Evolutionary conservation across 768 basidiomycete species (phyloP), one percentile per base, ranked within the genome.

Genomic region (Pleurotus pulmonarius): DNA sequence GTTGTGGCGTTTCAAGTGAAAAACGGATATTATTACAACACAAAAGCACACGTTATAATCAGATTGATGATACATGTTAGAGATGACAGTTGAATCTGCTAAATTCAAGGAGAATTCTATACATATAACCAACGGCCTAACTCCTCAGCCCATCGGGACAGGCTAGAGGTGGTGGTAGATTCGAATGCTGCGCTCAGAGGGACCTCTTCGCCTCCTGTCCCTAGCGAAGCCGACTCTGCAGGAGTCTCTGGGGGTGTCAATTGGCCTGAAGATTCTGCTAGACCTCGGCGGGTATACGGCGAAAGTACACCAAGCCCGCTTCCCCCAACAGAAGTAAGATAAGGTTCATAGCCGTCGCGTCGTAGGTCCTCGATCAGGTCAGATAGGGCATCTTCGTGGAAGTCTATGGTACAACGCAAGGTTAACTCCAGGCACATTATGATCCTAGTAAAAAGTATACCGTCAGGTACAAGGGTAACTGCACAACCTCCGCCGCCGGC

Each of bases 401-500:
- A 87, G 61, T 88, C 96, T 96, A 66, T n/a, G 51, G 49, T 53
- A 29, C n/a, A 38, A 56, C 34, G 13, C 9, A 34, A 34, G 29
- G 29, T 34, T 34, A 34, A 34, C 29, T 46, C n/a, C 26, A 54
- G 44, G 38, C 18, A 18, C 24, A n/a, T 16, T n/a, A 3, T 22
- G 16, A 22, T 22, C 16, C 20, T 26, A 26, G 46, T 38, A 34
- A 24, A 24, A 40, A 5, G 73, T 87, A 61, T 62, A 95, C 96
- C 83, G 73, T 98, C 94, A 51, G 97, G 97, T 51, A 99, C 80
- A 37, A 98, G 82, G 11, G 95, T 96, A 26, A 98, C 93, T 4
- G 94, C 88, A 66, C 97, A 98, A n/a, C 97, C 97, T 22, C 97
- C 97, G 40, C 97, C 97, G 26, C 97, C 97, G 6, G 97, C 96